These are phyloP conservation scores for Tulasnella calospora DNA, from an alignment of 768 basidiomycete species.

Conservation along the genomic window DNA sequence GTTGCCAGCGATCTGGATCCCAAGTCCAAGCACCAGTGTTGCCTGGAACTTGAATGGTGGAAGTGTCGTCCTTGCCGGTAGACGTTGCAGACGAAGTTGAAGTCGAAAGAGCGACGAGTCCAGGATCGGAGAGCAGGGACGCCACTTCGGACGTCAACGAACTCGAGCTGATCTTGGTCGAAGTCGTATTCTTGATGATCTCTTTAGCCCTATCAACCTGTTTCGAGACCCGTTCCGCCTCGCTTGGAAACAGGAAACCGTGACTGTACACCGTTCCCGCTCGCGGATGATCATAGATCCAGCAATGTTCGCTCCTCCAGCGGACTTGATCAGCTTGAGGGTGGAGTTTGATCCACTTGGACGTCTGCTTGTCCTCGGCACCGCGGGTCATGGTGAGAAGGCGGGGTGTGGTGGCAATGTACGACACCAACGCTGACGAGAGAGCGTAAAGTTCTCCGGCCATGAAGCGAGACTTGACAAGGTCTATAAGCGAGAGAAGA, in stretches of 20 bases:
- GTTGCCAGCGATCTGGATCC: slow-evolving; percentile 11
- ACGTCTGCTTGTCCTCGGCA: slow-evolving; percentile 42
- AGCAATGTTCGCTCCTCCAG: slow-evolving; percentile 90
- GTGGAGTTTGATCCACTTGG: slow-evolving; percentile 44
- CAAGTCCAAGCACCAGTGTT: not conserved
- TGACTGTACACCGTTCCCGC: slow-evolving; percentile 94
- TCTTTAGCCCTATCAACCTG: slow-evolving; percentile 49
- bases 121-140: not conserved
- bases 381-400: slow-evolving; percentile 37
- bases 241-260: slow-evolving; percentile 91
- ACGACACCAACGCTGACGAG: slow-evolving; percentile 42
- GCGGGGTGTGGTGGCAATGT: slow-evolving; percentile 38
- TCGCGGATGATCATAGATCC: slow-evolving; percentile 97
- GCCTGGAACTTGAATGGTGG: slow-evolving; percentile 29
- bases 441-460: slow-evolving; percentile 45
- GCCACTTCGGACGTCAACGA: not conserved
- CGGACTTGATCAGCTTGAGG: slow-evolving; percentile 59
- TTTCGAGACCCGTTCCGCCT: slow-evolving; percentile 61
- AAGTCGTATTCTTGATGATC: slow-evolving; percentile 25
- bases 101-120: slow-evolving; percentile 30
- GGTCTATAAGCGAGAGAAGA: slow-evolving; percentile 30
- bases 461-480: slow-evolving; percentile 44
- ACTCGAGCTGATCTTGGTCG: slow-evolving; percentile 6
- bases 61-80: slow-evolving; percentile 34
- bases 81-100: slow-evolving; percentile 34